Evolutionary conservation across 1,284 basidiomycete species (phyloP), one percentile per base, ranked within the genome.

Genomic region (Melampsora occidentalis): DNA sequence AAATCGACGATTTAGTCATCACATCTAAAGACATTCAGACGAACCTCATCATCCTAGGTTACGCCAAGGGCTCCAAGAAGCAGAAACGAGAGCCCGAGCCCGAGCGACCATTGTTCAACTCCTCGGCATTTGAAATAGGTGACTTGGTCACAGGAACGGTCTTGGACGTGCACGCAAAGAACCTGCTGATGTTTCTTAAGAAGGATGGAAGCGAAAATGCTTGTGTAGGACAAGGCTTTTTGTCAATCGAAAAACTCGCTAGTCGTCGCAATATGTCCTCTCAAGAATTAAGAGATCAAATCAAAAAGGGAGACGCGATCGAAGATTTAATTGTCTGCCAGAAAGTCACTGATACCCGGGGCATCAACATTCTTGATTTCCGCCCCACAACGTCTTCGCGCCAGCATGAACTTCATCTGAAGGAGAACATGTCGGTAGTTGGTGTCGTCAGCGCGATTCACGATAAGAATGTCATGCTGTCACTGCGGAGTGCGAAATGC

Each of bases 1-100:
- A 86, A 78, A 83, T 99, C 28, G 85, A 89, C 16, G 90, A 91
- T 64, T 86, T 99, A 6, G 88, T 92, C 2, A 91, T 98, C 22
- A 91, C 94, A 33, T 91, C 92, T n/a, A 91, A 93, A 80, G 95
- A 94, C 82, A 85, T 89, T 0, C 93, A 92, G 79, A 93, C 92
- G 80, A 89, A 90, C 14, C 86, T 98, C 76, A 90, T 97, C 77
- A 90, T 97, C 78, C 91, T 96, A 63, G 90, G 90, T n/a, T 76
- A 59, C 61, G 10, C 51, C 7, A 61, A 59, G 10, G n/a, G 22
- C 22, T 22, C 28, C 22, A 22, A 28, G 22, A 22, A 10, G 53
- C 53, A 59, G 53, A 59, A 59, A 16, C n/a, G n/a, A 22, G 10
- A 31, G 31, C 22, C 39, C 16, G 71, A 67, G 49, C 18, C 42